phyloP scores from a whole-genome alignment of 2,329 filamentous ascomycete genomes.

The Cytospora paraplurivora region DNA sequence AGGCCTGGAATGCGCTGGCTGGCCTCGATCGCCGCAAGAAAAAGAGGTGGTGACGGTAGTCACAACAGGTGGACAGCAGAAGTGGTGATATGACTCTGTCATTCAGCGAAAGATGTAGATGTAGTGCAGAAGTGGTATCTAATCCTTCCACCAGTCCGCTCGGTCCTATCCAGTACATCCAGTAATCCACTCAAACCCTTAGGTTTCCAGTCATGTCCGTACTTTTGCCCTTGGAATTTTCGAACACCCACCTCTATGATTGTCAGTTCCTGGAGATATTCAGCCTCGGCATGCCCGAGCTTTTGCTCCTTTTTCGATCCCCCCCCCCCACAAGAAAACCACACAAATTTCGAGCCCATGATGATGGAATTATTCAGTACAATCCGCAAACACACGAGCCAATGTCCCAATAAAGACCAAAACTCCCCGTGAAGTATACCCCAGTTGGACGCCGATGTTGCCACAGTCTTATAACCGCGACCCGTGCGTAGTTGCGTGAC shows the following conservation, averaged over 20 bases:
- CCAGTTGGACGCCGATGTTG: slow-evolving; percentile 8
- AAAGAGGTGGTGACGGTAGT: neutral
- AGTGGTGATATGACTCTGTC: slow-evolving; percentile 11
- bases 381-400: slow-evolving; percentile 2
- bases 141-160: neutral
- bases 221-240: slow-evolving; percentile 7
- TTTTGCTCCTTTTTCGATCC: neutral
- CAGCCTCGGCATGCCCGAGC: neutral
- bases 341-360: slow-evolving; percentile 9
- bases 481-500: slow-evolving; percentile 6
- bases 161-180: slow-evolving; percentile 1
- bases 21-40: neutral
- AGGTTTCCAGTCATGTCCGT: neutral
- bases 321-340: neutral
- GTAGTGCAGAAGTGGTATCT: slow-evolving; percentile 17
- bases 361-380: slow-evolving; percentile 16
- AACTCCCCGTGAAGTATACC: slow-evolving; percentile 5
- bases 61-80: neutral
- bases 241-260: slow-evolving; percentile 11
- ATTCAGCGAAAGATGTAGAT: slow-evolving; percentile 11
- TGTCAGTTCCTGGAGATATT: neutral
- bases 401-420: neutral
- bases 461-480: slow-evolving; percentile 4
- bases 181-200: slow-evolving; percentile 9
- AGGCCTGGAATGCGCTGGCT: neutral